Conservation (phyloP, 352 stramenopile genomes). For the Globisporangium recalcitrans region DNA sequence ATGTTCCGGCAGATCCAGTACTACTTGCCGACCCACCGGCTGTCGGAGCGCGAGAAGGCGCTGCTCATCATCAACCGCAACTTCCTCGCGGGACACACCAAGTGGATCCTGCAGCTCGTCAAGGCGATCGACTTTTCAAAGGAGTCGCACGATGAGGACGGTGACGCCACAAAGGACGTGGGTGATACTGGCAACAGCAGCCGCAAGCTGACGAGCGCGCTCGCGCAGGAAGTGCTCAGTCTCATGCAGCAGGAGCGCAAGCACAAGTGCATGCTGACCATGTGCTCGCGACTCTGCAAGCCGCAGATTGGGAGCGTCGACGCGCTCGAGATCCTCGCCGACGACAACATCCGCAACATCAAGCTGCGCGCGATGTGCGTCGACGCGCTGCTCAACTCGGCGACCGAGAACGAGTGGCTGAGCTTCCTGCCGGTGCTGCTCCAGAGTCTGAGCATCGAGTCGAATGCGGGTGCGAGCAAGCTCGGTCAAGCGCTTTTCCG, state of each 20-base stretch:
- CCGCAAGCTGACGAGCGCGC: not conserved
- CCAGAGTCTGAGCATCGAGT: conserved; percentile 68
- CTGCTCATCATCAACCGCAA: conserved; percentile 76
- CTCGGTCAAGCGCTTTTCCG: conserved; percentile 62
- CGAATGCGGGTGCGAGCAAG: conserved; percentile 55
- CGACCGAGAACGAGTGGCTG: conserved; percentile 74
- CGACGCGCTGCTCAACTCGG: conserved; percentile 54
- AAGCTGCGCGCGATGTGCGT: conserved; percentile 55
- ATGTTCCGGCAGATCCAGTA: conserved; percentile 89
- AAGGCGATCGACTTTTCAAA: conserved; percentile 75
- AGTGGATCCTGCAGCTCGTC: conserved; percentile 82
- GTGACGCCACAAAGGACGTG: conserved; percentile 9
- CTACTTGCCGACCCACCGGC: conserved; percentile 69
- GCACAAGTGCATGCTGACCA: conserved; percentile 85
- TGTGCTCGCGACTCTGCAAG: conserved; percentile 80
- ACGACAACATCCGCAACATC: conserved; percentile 60
- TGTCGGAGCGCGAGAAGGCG: conserved; percentile 68
- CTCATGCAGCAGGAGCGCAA: conserved; percentile 59
- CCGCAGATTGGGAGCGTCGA: conserved; percentile 71
- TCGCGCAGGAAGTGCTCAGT: conserved; percentile 57
- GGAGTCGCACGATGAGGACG: conserved; percentile 30
- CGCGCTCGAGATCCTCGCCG: conserved; percentile 68
- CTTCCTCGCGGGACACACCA: conserved; percentile 72
- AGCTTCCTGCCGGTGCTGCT: conserved; percentile 73
- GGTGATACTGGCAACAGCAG: conserved; percentile 10